Base-by-base conservation (phyloP, 2,329 filamentous ascomycete genomes). In the Pseudogymnoascus sp. region DNA sequence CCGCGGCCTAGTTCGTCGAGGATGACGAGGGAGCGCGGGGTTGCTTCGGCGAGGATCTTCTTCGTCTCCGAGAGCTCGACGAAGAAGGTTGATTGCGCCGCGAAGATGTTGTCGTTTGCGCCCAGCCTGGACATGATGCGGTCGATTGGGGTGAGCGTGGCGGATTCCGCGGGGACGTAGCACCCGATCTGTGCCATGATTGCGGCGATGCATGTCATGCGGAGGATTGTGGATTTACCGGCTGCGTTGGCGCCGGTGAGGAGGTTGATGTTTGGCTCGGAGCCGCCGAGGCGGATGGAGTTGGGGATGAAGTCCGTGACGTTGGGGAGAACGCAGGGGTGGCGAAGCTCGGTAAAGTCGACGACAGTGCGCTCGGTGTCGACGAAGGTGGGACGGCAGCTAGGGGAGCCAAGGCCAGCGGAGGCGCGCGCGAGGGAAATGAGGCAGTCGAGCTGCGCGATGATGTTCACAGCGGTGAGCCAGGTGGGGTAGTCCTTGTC, bases 81-180 rank as follows among this genome's bases (percentile, higher is more conserved):
- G 72, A 99, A 98, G 81, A 99, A 99, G 2, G 95, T 99, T 12
- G 91, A 96, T 75, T 99, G 95, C 0, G 93, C 91, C 1, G 93
- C 95, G 73, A 99, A 98, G 70, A 99, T 99, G 76, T 98, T 98
- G 84, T 99, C 95, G 72, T 98, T 96, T 59, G 95, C 95, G 8
- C 95, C 95, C 0, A 99, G 85, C 53, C 95, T 91, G 8, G 93
- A 98, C 95, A 99, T 99, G 79, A 99, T 98, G 62, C 95, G 90
- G 74, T 99, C 95, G 2, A 96, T 87, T 0, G 95, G 93, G 0
- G 93, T 98, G 50, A 99, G 82, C 2, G 83, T 86, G 1, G 95
- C 95, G 2, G 87, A 91, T 16, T 83, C 81, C 64, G 91, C 93
- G 1, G 95, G 95, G 1, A 99, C 86, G 69, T 96, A 89, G 75